These are phyloP conservation scores for Fusarium sp. DNA, from an alignment of 2,329 filamentous ascomycete species.

Conservation along the genomic window DNA sequence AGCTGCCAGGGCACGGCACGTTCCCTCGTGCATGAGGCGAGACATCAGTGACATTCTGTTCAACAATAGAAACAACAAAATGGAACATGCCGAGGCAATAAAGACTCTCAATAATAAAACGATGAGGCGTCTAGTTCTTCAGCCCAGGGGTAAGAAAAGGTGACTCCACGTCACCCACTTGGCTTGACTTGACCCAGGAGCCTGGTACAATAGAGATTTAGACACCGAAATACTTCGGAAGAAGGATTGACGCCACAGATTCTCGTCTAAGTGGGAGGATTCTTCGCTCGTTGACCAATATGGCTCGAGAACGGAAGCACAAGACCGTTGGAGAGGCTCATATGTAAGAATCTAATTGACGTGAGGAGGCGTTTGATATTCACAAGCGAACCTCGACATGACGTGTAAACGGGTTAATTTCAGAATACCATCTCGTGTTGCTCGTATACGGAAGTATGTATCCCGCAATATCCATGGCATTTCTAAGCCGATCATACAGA, in stretches of 20 bases:
- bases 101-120: neutral
- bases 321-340: slow-evolving; percentile 2
- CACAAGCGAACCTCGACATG: neutral
- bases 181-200: neutral
- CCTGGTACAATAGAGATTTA: neutral
- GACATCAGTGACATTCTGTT: neutral
- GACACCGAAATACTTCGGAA: slow-evolving; percentile 10
- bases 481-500: neutral
- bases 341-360: neutral
- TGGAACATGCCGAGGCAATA: neutral
- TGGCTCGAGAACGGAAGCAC: neutral
- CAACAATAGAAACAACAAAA: neutral
- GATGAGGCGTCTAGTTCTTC: slow-evolving; percentile 11
- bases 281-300: neutral
- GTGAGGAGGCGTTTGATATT: slow-evolving; percentile 9
- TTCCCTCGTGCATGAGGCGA: slow-evolving; percentile 23
- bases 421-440: neutral
- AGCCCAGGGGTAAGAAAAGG: slow-evolving; percentile 2
- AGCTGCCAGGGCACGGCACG: slow-evolving; percentile 31
- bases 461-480: neutral
- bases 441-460: neutral
- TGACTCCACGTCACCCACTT: neutral
- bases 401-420: neutral
- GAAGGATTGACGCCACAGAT: slow-evolving; percentile 23
- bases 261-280: neutral